These are phyloP conservation scores for Saccharomycodes ludwigii DNA, from an alignment of 805 yeast genomes.

Conservation along the genomic window DNA sequence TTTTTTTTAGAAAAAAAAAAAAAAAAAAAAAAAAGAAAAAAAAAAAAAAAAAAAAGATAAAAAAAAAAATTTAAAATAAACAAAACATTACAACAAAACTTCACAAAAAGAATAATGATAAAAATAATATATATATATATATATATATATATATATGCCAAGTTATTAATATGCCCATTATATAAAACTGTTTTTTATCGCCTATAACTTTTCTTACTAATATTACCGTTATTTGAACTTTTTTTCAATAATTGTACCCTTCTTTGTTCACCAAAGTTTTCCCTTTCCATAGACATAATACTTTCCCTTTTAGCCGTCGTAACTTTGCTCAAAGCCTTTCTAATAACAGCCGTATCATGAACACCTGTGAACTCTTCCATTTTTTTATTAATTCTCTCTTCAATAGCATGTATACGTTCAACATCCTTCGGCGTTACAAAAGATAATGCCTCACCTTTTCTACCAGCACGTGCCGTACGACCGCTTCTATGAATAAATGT, in stretches of 20 bases:
- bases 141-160: too few species aligned
- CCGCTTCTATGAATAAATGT: conserved; percentile 96
- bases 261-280: conserved; percentile 68
- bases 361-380: conserved; percentile 65
- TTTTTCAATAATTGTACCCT: conserved; percentile 26
- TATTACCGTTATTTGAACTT: conserved; percentile 24
- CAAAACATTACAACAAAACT: too few species aligned
- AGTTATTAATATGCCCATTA: too few species aligned
- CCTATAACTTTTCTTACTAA: conserved; percentile 12
- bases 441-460: conserved; percentile 72
- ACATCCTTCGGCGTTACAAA: conserved; percentile 82
- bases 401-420: conserved; percentile 69
- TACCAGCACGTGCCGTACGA: conserved; percentile 97
- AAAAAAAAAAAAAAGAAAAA: too few species aligned
- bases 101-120: too few species aligned
- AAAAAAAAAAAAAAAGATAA: too few species aligned
- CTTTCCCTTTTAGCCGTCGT: conserved; percentile 85
- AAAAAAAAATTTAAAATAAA: too few species aligned
- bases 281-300: conserved; percentile 85
- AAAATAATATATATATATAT: too few species aligned
- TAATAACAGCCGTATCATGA: conserved; percentile 66
- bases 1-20: too few species aligned
- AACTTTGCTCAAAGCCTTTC: conserved; percentile 53
- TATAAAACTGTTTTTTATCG: too few species aligned
- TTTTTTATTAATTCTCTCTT: conserved; percentile 67